A percentile compares a stretch with the other conserved stretches of the same genome.
These are phyloP conservation scores for Termitomyces sp. DNA, from an alignment of 768 basidiomycete genomes.

Conservation along the genomic window DNA sequence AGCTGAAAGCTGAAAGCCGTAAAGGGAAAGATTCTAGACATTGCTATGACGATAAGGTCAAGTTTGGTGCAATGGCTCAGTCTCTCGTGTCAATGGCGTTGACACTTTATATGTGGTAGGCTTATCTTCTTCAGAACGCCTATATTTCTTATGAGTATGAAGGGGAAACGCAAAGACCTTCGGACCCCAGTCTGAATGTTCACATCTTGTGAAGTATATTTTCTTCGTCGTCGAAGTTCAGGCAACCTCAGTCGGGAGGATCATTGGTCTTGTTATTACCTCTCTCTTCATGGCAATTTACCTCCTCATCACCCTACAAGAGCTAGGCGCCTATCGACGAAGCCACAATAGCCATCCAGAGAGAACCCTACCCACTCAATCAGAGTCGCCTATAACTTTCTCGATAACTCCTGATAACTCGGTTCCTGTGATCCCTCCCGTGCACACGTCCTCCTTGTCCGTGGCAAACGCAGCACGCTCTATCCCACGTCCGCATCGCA, in stretches of 20 bases:
- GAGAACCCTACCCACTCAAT: neutral
- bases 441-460: neutral
- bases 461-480: neutral
- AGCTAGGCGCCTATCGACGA: conserved; percentile 24
- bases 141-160: neutral
- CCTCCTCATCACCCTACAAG: conserved; percentile 25
- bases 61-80: conserved; percentile 32
- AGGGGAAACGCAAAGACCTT: conserved; percentile 26
- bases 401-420: neutral
- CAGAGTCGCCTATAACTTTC: neutral
- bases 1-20: conserved; percentile 24
- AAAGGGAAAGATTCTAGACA: neutral
- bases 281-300: conserved; percentile 25
- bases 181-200: conserved; percentile 21
- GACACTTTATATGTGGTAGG: conserved; percentile 33
- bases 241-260: conserved; percentile 25
- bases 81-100: conserved; percentile 31
- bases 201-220: conserved; percentile 24
- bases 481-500: neutral
- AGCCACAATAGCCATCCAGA: conserved; percentile 6
- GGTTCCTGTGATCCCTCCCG: neutral
- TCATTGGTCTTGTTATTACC: conserved; percentile 24
- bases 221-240: conserved; percentile 27
- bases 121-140: neutral
- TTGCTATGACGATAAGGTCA: conserved; percentile 25